Percentiles rank a stretch among this genome's conserved stretches.
Evolutionary conservation across 495 filamentous ascomycete species (phyloP).

Genomic region (Thozetella sp.): DNA sequence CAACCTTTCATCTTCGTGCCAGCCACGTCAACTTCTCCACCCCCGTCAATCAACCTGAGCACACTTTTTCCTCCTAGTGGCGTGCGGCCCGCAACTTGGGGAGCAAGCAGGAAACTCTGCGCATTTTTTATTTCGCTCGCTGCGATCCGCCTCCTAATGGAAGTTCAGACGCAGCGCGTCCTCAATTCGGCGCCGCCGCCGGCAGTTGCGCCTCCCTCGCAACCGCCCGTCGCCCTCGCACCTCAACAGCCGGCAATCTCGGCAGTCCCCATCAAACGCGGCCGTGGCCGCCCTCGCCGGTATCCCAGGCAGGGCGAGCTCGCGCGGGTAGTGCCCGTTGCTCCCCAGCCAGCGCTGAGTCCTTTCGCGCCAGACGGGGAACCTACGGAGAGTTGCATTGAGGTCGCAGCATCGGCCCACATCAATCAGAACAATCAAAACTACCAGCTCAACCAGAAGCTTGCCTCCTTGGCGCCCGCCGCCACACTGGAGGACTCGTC

Average conservation of each 20-base stretch:
- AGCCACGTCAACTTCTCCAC: conserved; percentile 1
- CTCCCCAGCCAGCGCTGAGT: neutral
- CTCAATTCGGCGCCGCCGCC: no score
- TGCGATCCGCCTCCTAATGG: no score
- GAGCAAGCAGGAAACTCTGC: neutral
- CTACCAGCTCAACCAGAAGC: neutral
- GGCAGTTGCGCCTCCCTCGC: neutral
- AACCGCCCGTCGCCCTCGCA: neutral
- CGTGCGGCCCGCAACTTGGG: neutral
- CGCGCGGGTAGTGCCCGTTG: neutral
- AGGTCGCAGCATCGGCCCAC: neutral
- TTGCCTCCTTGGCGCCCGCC: neutral
- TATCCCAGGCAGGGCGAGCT: neutral
- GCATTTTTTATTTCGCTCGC: no score
- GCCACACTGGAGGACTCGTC: neutral
- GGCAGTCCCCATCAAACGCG: neutral
- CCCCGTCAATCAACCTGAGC: neutral
- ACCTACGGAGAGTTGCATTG: neutral
- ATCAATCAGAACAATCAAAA: conserved; percentile 1
- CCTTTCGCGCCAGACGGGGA: neutral
- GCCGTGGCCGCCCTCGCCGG: neutral
- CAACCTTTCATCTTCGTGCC: neutral
- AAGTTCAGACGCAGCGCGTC: no score
- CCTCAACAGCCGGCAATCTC: neutral
- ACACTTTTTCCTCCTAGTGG: neutral